A percentile compares a stretch with the other conserved stretches of the same genome.
phyloP scores from a whole-genome alignment of 495 filamentous ascomycete genomes.

The Penicillium nucicola region DNA sequence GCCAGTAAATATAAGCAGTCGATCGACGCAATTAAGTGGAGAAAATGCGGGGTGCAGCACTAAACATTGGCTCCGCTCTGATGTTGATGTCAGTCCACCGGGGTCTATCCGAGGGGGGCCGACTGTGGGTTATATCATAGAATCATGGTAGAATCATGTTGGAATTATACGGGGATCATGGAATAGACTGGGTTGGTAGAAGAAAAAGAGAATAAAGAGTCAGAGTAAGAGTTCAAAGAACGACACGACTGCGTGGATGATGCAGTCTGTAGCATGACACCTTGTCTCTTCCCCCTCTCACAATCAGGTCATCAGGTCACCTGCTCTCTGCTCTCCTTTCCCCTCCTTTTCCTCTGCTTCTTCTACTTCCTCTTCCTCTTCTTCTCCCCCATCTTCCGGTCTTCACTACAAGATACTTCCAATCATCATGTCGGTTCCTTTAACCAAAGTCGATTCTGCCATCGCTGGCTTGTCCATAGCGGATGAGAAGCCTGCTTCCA shows the following conservation, averaged over 20 bases:
- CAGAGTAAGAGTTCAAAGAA: too few relatives aligned
- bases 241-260: too few relatives aligned
- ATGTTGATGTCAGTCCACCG: slow-evolving; percentile 35
- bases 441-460: slow-evolving; percentile 85
- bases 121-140: neutral
- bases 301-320: slow-evolving; percentile 22
- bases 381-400: slow-evolving; percentile 22
- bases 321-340: slow-evolving; percentile 27
- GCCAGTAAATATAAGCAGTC: too few relatives aligned
- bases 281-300: slow-evolving; percentile 21
- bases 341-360: slow-evolving; percentile 13
- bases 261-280: slow-evolving; percentile 22
- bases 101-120: slow-evolving; percentile 29
- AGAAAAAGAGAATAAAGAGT: neutral
- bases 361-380: slow-evolving; percentile 13
- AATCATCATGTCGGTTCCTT: slow-evolving; percentile 60
- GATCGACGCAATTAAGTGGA: slow-evolving; percentile 19
- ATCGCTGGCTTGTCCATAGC: slow-evolving; percentile 71
- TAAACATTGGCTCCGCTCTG: slow-evolving; percentile 22
- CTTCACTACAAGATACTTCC: slow-evolving; percentile 12
- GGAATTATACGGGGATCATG: too few relatives aligned
- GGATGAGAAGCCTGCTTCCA: slow-evolving; percentile 48
- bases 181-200: too few relatives aligned
- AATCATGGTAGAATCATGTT: too few relatives aligned
- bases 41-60: slow-evolving; percentile 45